Conservation (phyloP, 2,329 filamentous ascomycete genomes). For the Didymosphaeria variabile region DNA sequence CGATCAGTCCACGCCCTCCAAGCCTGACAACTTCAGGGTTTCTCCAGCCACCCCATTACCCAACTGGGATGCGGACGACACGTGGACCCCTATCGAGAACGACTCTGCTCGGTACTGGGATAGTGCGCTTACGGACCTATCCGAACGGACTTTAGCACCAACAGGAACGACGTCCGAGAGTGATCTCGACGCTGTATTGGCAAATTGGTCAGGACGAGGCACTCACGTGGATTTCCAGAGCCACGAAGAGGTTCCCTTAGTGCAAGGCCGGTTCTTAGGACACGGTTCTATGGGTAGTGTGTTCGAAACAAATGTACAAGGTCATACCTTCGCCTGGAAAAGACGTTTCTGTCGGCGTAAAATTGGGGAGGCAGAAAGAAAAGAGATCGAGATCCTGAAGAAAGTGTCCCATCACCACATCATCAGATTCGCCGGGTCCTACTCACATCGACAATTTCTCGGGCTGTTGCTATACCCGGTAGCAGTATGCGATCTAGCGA, state of each 20-base stretch:
- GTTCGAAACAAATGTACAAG: slow-evolving; percentile 28
- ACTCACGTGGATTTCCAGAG: slow-evolving; percentile 16
- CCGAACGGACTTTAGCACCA: too few species aligned
- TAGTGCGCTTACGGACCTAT: too few species aligned
- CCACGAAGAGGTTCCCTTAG: slow-evolving; percentile 21
- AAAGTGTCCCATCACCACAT: slow-evolving; percentile 32
- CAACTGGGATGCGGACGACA: not conserved
- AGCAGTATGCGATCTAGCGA: slow-evolving; percentile 30
- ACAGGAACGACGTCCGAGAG: too few species aligned
- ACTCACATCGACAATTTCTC: slow-evolving; percentile 28
- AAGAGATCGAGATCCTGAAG: slow-evolving; percentile 36
- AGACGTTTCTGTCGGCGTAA: slow-evolving; percentile 23
- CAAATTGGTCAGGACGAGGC: slow-evolving; percentile 17
- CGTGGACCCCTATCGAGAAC: not conserved
- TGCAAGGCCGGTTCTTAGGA: slow-evolving; percentile 29
- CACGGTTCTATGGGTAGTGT: slow-evolving; percentile 31
- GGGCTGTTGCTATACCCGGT: slow-evolving; percentile 34
- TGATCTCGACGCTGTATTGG: not conserved
- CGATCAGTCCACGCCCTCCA: slow-evolving; percentile 16
- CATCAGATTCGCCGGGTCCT: slow-evolving; percentile 32
- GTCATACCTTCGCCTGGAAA: slow-evolving; percentile 32
- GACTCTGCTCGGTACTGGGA: not conserved
- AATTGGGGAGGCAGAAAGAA: slow-evolving; percentile 24
- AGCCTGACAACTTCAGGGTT: slow-evolving; percentile 19
- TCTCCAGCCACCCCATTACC: slow-evolving; percentile 11